A percentile compares a stretch with the other conserved stretches of the same genome.
These are phyloP conservation scores for Vigna unguiculata DNA, from an alignment of 306 rosid species.

Conservation along the genomic window DNA sequence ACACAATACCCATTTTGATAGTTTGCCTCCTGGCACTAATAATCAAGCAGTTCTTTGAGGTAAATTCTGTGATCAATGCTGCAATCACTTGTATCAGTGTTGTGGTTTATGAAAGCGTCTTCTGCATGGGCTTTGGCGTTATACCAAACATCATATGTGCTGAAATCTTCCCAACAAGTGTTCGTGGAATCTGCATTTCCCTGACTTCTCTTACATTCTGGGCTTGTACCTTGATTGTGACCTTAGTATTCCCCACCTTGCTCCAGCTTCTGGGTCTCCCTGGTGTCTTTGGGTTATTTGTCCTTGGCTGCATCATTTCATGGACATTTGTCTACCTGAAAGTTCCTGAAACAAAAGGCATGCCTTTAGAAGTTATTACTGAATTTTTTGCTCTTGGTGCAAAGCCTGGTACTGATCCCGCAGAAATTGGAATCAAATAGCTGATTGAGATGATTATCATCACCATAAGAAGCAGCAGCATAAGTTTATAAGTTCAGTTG, in stretches of 20 bases:
- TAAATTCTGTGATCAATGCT: slow-evolving; percentile 53
- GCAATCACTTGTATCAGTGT: slow-evolving; percentile 57
- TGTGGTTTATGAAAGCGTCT: slow-evolving; percentile 62
- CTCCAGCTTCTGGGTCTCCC: slow-evolving; percentile 63
- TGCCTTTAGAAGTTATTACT: slow-evolving; percentile 80
- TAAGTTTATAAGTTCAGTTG: slow-evolving; percentile 18
- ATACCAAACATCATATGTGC: slow-evolving; percentile 75
- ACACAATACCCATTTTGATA: slow-evolving; percentile 68
- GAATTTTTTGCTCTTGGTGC: slow-evolving; percentile 75
- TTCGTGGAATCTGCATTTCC: slow-evolving; percentile 76
- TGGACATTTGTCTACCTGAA: slow-evolving; percentile 73
- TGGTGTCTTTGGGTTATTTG: slow-evolving; percentile 65
- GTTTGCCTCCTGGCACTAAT: slow-evolving; percentile 63
- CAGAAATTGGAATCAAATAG: slow-evolving; percentile 43
- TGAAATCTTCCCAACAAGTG: slow-evolving; percentile 72
- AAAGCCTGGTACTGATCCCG: slow-evolving; percentile 58
- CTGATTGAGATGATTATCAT: slow-evolving; percentile 34
- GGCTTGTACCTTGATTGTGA: slow-evolving; percentile 63
- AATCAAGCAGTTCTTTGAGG: slow-evolving; percentile 44
- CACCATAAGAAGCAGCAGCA: background rate
- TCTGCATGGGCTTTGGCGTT: slow-evolving; percentile 73
- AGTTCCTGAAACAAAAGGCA: slow-evolving; percentile 83
- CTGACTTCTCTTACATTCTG: slow-evolving; percentile 69
- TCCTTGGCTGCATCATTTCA: slow-evolving; percentile 60
- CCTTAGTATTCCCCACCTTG: slow-evolving; percentile 59